Evolutionary conservation across 202 grass and related monocot species (phyloP), one percentile per base, ranked within the genome.

Genomic region (Zizania palustris): DNA sequence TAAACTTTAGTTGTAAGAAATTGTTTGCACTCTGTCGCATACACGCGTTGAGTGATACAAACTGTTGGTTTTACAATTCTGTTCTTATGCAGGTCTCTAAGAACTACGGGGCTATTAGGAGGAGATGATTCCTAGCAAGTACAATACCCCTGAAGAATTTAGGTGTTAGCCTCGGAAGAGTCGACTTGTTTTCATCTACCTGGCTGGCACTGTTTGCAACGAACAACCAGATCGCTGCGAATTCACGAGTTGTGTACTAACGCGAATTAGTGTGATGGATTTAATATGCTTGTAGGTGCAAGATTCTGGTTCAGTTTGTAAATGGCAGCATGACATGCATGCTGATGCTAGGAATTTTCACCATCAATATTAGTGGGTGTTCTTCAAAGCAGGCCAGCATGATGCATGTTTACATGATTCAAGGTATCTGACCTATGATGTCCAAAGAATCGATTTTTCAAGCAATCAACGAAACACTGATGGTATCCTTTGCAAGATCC

Each of bases 101-200:
- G 71, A 98, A 95, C 68, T 98, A 98, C 34, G 89, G 95, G 6
- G 83, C 85, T 12, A 46, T 98, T 9, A 85, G 80, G 75, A 90
- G 77, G 77, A 92, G 85, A 82, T 97, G 78, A 89, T 81, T 71
- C 46, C 65, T 15, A 36, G 41, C 16, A 73, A 54, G 35, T 33
- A 67, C 45, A 15, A 3, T 75, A 46, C 51, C 71, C 11, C 43
- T 5, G 11, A 45, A 75, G 63, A 63, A 9, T 67, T 35, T 65
- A 58, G 75, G 19, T 58, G 40, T 56, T 13, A 58, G 60, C 44
- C 7, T 33, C 57, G 21, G 12, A 69, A 58, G 65, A 20, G 55
- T n/a, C 4, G 12, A 12, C 22, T 9, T 38, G 49, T 69, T 71
- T 75, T 20, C 51, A 8, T 61, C 51, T 19, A 68, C 60, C 48